Base-by-base conservation (phyloP, 148 eudicot genomes). In the Agrostemma githago region DNA sequence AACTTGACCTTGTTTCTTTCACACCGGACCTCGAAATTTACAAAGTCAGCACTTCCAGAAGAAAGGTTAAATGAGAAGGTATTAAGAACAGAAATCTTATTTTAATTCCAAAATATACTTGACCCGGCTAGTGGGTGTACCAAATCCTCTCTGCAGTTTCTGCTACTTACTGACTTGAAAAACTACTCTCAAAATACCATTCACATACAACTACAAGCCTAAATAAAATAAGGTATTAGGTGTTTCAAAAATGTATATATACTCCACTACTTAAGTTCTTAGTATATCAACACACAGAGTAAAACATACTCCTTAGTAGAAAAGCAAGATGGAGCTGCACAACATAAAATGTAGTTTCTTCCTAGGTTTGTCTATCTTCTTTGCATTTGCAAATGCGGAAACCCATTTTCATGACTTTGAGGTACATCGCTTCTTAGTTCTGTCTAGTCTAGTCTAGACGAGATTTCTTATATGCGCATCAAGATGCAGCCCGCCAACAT, bases 401-500 rank as follows among this genome's bases (percentile, higher is more conserved):
- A 86, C 71, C 51, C 90, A 85, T 59, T 64, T 82, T 75, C 91
- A 90, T 66, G 71, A 88, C 58, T 93, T 93, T 71, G 77, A 70
- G 9, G 98, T 93, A 92, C 34, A 92, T 63, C 58, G 39, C 73
- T 60, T n/a, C 15, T 7, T 26, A 60, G 63, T 60, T 60, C 63
- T 20, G 37, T 60, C 63, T 62, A 11, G 38, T 21, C 40, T 62
- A 62, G 68, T 39, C 57, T 68, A 17, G 58, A 2, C 20, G 3
- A 12, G 61, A 10, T 34, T 12, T 70, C 60, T 26, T 34, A 14
- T 34, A 51, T 6, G 14, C 21, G 54, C 67, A 59, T 80, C 16
- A 71, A 56, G 16, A 3, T 38, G 53, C 16, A 34, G 40, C 43
- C 19, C 44, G 61, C 11, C 8, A 11, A 48, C 6, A 56, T 39